Evolutionary conservation across 495 filamentous ascomycete species (phyloP).

Genomic region (Xylaria curta): DNA sequence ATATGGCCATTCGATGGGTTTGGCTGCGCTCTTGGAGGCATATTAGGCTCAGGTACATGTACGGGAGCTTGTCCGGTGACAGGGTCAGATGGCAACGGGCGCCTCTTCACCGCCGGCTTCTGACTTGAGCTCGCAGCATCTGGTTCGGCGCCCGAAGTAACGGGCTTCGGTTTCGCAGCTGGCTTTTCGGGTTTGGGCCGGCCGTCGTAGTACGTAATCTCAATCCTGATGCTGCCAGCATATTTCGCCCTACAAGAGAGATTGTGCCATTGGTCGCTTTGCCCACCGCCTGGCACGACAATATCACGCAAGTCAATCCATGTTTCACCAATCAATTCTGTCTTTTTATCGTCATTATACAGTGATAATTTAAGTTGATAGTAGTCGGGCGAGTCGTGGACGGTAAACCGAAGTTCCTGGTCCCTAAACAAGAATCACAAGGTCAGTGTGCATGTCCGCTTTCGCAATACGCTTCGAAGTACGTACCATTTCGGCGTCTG

Average conservation of each 20-base stretch:
- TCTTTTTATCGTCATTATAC: constrained; percentile 97
- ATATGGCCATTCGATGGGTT: constrained; percentile 41
- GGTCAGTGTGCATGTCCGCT: constrained; percentile 10
- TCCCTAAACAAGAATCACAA: constrained; percentile 66
- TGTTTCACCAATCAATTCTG: constrained; percentile 91
- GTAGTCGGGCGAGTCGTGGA: constrained; percentile 97
- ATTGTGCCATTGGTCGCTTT: constrained; percentile 90
- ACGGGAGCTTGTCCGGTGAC: constrained; percentile 57
- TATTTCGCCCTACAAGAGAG: constrained; percentile 90
- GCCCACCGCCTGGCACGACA: constrained; percentile 83
- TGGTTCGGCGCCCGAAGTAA: constrained; percentile 45
- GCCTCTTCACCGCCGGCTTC: constrained; percentile 69
- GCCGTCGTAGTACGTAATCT: constrained; percentile 95
- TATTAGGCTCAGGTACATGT: constrained; percentile 47
- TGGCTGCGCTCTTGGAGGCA: constrained; percentile 49
- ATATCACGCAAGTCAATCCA: constrained; percentile 85
- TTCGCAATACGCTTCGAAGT: constrained; percentile 20
- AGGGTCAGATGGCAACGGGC: constrained; percentile 79
- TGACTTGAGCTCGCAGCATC: constrained; percentile 27
- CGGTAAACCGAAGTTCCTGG: constrained; percentile 92
- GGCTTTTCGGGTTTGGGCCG: constrained; percentile 76
- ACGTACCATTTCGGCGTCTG: constrained; percentile 94
- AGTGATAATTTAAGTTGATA: constrained; percentile 91
- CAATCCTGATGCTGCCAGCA: constrained; percentile 91
- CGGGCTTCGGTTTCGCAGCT: constrained; percentile 57